Evolutionary conservation across 441 rosid genomes (phyloP), one percentile per base, ranked within the genome.

Genomic region (Melastoma candidum): DNA sequence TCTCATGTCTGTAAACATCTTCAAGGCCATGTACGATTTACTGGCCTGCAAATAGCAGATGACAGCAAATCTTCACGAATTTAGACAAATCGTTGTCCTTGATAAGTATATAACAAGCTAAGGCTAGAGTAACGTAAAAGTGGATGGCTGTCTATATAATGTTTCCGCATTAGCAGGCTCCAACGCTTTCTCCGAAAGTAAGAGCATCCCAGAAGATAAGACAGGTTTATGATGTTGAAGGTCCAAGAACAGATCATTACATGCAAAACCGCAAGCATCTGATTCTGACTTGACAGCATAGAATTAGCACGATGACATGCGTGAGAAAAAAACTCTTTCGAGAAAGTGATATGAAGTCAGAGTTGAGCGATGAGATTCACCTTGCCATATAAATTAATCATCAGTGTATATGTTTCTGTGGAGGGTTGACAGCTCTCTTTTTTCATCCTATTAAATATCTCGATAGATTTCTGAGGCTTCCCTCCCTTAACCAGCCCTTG

Each of bases 341-440:
- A 29, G 36, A 7, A 29, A 29, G 36, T 29, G 36, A 29, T 29
- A 29, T 7, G 7, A 29, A 29, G 7, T 29, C 36, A 7, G 47
- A 43, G 47, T 26, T 14, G 55, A 12, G 3, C 43, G 44, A 39
- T 29, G 48, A 36, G 14, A 47, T 51, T 64, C 44, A 86, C 97
- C 96, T 84, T 90, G 50, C 97, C 97, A 26, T 86, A 77, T 72
- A 87, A 69, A 72, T 84, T 90, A 64, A 90, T 87, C 83, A 90
- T 70, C 76, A 84, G 49, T 48, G 90, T 90, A 62, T 84, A 90
- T 9, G 97, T 84, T 56, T 83, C 90, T 11, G 87, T 74, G 27
- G 81, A 70, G 51, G 82, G 82, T 51, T 75, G 77, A 68, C 94
- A 82, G 50, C 65, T 48, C 44, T 83, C 87, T 62, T 74, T 68